Evolutionary conservation across 2,329 filamentous ascomycete species (phyloP), one percentile per base, ranked within the genome.

Genomic region (Botryotinia narcissicola): DNA sequence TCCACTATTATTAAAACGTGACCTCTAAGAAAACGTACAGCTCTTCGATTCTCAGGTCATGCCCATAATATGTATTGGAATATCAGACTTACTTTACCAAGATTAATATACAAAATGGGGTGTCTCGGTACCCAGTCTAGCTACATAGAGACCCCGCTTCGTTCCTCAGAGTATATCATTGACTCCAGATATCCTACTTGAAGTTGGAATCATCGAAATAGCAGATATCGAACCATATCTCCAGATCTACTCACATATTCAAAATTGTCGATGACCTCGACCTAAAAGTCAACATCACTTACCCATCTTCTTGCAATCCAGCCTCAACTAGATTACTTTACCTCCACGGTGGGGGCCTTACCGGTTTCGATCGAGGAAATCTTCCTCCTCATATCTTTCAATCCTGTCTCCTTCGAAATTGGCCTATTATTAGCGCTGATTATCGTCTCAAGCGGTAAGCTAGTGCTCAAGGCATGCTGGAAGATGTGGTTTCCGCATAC

Each of bases 401-500:
- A 40, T 32, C 57, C 32, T 71, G 57, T 46, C 32, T 71, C 7
- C 25, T 46, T 7, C 57, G 42, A 37, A 22, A 46, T 16, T 32
- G 57, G 42, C 68, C 57, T 10, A 42, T 51, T 16, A 35, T 51
- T 10, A 70, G 37, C 42, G 29, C 68, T 40, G 42, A 70, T 62
- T 51, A 37, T 70, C 6, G 22, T n/a, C 57, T 62, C 40, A 35
- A 51, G 32, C 57, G 57, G 7, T 40, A 70, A 37, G 40, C 68
- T n/a, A 60, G 37, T 46, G 57, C 18, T 37, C 51, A 29, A 44
- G 40, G 62, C 12, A 70, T 48, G 54, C n/a, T 60, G 16, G 57
- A 61, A 9, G 68, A 70, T 40, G 40, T 70, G 25, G 20, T 61
- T n/a, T 29, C 37, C 32, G 68, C 42, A 18, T 70, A 70, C 44